phyloP scores from a whole-genome alignment of 164 flowering plant species.

The Vitis riparia region DNA sequence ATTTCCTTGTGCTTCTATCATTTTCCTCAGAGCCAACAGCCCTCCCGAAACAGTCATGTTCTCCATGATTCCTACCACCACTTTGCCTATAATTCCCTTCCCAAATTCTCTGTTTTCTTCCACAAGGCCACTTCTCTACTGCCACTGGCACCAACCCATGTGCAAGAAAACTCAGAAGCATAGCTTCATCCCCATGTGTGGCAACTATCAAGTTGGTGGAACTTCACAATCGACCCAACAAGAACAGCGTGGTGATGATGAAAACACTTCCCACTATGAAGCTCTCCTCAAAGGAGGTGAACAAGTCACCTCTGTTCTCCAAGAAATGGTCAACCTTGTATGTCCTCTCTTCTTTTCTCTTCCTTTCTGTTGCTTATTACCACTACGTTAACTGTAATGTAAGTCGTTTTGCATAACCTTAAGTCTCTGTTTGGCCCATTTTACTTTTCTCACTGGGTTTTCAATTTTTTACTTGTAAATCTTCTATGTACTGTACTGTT shows the following conservation, averaged over 20 bases:
- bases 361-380: too few species aligned
- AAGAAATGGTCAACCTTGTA: constrained; percentile 81
- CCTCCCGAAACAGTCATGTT: too few species aligned
- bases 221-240: constrained; percentile 17
- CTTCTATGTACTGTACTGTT: too few species aligned
- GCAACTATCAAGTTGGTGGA: constrained; percentile 45
- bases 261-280: constrained; percentile 54
- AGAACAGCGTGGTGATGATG: constrained; percentile 16
- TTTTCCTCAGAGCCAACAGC: too few species aligned
- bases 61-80: too few species aligned
- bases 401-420: too few species aligned
- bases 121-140: neutral
- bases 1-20: too few species aligned
- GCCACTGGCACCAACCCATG: neutral
- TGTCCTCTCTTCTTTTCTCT: constrained; percentile 10
- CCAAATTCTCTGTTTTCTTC: neutral
- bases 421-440: too few species aligned
- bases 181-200: neutral
- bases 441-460: too few species aligned
- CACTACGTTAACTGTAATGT: too few species aligned
- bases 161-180: neutral
- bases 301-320: constrained; percentile 87
- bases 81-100: too few species aligned
- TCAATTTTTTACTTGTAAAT: too few species aligned
- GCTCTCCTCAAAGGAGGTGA: constrained; percentile 91